Percentiles rank a stretch among this genome's conserved stretches.
phyloP scores from a whole-genome alignment of 2,329 filamentous ascomycete species.

The Hawksworthiomyces lignivorus region DNA sequence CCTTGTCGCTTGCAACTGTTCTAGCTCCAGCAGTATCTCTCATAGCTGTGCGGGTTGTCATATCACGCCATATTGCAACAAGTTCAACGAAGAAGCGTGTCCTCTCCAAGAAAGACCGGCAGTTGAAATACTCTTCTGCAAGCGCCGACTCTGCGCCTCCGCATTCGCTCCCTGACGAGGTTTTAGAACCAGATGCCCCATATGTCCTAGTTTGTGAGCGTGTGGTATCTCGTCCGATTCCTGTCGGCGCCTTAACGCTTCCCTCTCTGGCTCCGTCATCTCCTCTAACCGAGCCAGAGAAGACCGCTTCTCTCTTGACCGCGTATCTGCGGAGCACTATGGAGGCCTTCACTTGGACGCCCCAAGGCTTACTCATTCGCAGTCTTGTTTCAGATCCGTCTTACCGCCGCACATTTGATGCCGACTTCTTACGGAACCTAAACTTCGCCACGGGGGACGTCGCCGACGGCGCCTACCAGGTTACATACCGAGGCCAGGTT shows the following conservation, averaged over 20 bases:
- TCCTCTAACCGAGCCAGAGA: neutral
- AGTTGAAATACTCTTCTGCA: neutral
- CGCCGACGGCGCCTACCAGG: slow-evolving; percentile 25
- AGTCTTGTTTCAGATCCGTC: slow-evolving; percentile 16
- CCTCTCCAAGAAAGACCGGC: neutral
- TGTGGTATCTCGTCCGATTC: slow-evolving; percentile 8
- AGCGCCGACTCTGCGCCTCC: neutral
- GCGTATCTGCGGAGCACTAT: slow-evolving; percentile 23
- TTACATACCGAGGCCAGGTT: slow-evolving; percentile 17
- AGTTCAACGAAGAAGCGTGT: neutral
- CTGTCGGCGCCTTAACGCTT: neutral
- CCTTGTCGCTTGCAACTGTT: slow-evolving; percentile 8
- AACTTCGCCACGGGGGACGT: slow-evolving; percentile 21
- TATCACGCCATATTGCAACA: slow-evolving; percentile 3
- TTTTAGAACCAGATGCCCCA: slow-evolving; percentile 1
- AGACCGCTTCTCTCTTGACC: slow-evolving; percentile 17
- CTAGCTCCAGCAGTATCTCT: slow-evolving; percentile 8
- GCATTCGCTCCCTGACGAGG: slow-evolving; percentile 7
- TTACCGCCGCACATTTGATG: slow-evolving; percentile 18
- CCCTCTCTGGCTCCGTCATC: neutral
- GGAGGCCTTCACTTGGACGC: slow-evolving; percentile 25
- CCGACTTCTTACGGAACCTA: slow-evolving; percentile 17
- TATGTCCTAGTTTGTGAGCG: slow-evolving; percentile 12
- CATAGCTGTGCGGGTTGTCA: slow-evolving; percentile 3
- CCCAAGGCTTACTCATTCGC: slow-evolving; percentile 24